A percentile compares a stretch with the other conserved stretches of the same genome.
phyloP scores from a whole-genome alignment of 2,329 filamentous ascomycete genomes.

The Xylaria sp. region DNA sequence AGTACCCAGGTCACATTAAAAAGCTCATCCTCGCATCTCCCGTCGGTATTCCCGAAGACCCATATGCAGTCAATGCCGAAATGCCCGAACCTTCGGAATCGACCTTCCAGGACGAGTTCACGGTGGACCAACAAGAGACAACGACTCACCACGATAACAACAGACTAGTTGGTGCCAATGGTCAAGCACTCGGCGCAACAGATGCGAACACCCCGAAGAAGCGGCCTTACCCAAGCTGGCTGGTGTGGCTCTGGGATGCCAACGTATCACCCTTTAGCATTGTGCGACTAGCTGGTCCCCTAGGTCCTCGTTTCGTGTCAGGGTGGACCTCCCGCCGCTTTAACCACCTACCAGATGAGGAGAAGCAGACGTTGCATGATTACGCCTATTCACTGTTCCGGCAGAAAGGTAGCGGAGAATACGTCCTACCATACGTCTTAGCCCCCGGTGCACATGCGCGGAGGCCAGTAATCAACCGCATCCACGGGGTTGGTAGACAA shows the following conservation, averaged over 20 bases:
- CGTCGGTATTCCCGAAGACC: conserved; percentile 94
- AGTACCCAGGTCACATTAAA: conserved; percentile 93
- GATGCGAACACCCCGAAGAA: conserved; percentile 52
- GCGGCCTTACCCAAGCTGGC: conserved; percentile 81
- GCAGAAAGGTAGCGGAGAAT: conserved; percentile 91
- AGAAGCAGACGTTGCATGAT: conserved; percentile 87
- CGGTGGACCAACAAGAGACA: conserved; percentile 72
- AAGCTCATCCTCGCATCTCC: conserved; percentile 96
- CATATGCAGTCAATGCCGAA: conserved; percentile 83
- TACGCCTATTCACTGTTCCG: conserved; percentile 96
- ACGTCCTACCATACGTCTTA: conserved; percentile 90
- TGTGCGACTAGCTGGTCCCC: conserved; percentile 85
- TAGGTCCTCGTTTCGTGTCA: conserved; percentile 91
- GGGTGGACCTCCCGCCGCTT: conserved; percentile 96
- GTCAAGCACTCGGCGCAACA: conserved; percentile 44
- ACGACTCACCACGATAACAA: conserved; percentile 46
- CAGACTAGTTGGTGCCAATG: conserved; percentile 56
- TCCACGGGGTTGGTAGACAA: conserved; percentile 88
- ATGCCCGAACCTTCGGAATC: conserved; percentile 82
- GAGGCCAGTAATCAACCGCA: conserved; percentile 85
- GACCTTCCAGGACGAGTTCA: conserved; percentile 80
- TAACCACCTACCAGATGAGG: conserved; percentile 82
- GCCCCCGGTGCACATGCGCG: conserved; percentile 94
- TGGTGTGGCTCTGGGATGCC: conserved; percentile 94
- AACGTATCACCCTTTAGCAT: conserved; percentile 96